phyloP scores from a whole-genome alignment of 768 basidiomycete species.

The Leccinum truebloodii region DNA sequence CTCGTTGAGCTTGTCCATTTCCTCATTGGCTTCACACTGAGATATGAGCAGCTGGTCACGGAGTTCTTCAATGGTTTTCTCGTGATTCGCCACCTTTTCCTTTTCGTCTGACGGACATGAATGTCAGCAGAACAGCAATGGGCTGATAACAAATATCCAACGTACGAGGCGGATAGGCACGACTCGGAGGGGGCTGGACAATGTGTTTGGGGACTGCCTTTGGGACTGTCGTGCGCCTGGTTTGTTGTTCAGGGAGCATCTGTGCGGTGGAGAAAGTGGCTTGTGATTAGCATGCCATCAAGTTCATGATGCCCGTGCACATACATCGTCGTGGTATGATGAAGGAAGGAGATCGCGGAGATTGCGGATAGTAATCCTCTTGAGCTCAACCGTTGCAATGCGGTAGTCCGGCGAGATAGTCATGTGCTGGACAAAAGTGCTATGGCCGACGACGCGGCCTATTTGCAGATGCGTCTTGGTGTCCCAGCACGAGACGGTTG shows the following conservation, averaged over 20 bases:
- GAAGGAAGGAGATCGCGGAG: slow-evolving; percentile 7
- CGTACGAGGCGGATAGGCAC: too few relatives aligned
- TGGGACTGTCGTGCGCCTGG: background rate
- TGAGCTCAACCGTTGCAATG: background rate
- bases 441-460: background rate
- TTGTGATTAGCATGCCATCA: background rate
- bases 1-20: background rate
- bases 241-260: background rate
- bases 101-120: background rate
- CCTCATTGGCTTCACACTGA: background rate
- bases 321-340: slow-evolving; percentile 6
- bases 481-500: background rate
- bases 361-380: slow-evolving; percentile 5
- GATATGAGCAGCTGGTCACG: background rate
- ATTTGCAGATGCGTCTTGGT: background rate
- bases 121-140: background rate
- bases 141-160: background rate
- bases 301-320: background rate
- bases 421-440: background rate
- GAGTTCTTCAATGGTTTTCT: background rate
- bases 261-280: background rate
- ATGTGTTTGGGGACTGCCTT: background rate
- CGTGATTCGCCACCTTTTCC: background rate
- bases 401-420: background rate
- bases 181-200: background rate